phyloP scores from a whole-genome alignment of 2,329 filamentous ascomycete genomes.

The Daldinia sp. region DNA sequence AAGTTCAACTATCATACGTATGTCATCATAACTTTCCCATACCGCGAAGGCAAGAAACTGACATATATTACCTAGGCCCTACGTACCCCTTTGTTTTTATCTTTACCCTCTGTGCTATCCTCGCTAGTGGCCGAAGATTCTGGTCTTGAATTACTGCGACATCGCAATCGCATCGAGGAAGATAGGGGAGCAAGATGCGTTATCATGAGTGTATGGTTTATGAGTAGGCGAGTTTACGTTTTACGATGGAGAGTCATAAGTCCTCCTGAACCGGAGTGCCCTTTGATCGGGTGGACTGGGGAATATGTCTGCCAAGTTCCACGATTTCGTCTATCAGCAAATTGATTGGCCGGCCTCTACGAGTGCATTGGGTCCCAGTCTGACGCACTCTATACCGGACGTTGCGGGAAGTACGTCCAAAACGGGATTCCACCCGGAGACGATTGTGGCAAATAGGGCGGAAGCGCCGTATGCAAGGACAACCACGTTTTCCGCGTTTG shows the following conservation, averaged over 20 bases:
- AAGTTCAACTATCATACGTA: constrained; percentile 71
- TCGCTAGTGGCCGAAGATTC: constrained; percentile 52
- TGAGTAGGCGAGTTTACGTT: not conserved
- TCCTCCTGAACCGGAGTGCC: not conserved
- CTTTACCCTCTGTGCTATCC: constrained; percentile 59
- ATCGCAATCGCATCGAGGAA: not conserved
- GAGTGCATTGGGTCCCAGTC: not conserved
- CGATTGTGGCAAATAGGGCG: not conserved
- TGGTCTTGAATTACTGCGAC: constrained; percentile 55
- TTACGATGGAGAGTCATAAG: not conserved
- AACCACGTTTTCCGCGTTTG: not conserved
- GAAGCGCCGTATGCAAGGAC: constrained; percentile 1
- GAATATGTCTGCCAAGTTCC: not conserved
- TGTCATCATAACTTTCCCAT: constrained; percentile 30
- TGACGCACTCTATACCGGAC: not conserved
- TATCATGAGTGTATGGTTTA: not conserved
- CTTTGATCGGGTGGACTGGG: not conserved
- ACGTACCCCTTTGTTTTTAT: constrained; percentile 64
- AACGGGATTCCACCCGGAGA: not conserved
- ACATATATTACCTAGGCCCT: constrained; percentile 49
- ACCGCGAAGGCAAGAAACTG: constrained; percentile 29
- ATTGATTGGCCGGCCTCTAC: not conserved
- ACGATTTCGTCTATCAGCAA: not conserved
- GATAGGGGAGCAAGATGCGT: not conserved
- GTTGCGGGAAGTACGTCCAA: not conserved